A percentile compares a stretch with the other conserved stretches of the same genome.
Evolutionary conservation across 352 stramenopile genomes (phyloP).

Genomic region (Pythium phragmiticola): DNA sequence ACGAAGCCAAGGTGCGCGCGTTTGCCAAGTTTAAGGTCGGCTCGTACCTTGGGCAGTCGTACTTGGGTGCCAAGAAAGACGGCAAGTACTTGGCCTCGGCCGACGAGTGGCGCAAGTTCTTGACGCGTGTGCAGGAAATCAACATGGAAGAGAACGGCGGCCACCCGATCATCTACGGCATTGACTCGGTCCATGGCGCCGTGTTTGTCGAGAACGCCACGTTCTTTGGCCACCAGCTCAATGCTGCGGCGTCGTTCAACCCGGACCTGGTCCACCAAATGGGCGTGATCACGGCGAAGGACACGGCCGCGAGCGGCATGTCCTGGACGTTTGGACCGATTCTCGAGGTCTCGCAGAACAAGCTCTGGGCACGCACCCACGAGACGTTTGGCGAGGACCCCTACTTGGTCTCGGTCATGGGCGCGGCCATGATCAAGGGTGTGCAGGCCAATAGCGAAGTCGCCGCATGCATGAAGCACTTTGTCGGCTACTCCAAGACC

Average conservation of each 20-base stretch:
- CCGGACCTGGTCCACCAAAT: conserved; percentile 39
- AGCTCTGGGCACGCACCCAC: conserved; percentile 65
- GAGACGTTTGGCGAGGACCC: conserved; percentile 89
- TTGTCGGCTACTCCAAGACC: conserved; percentile 88
- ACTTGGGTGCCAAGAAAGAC: conserved; percentile 27
- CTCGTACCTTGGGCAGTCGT: conserved; percentile 60
- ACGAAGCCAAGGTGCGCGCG: conserved; percentile 44
- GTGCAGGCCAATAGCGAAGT: conserved; percentile 35
- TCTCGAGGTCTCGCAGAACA: conserved; percentile 62
- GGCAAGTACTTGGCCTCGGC: conserved; percentile 44
- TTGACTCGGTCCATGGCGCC: conserved; percentile 75
- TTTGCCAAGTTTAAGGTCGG: conserved; percentile 64
- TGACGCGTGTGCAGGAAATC: conserved; percentile 56
- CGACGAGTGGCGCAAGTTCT: conserved; percentile 49
- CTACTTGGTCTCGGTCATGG: conserved; percentile 54
- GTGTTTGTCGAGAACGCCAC: conserved; percentile 64
- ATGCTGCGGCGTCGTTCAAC: conserved; percentile 77
- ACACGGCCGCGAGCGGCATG: conserved; percentile 67
- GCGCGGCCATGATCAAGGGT: conserved; percentile 39
- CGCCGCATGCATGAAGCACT: conserved; percentile 72
- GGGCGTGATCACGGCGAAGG: conserved; percentile 48
- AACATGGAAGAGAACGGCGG: conserved; percentile 37
- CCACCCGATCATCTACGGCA: conserved; percentile 59
- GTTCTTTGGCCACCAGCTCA: conserved; percentile 76
- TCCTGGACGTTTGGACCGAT: conserved; percentile 80